Conservation (phyloP, 23 red algal genomes). For the Gracilariopsis chorda region DNA sequence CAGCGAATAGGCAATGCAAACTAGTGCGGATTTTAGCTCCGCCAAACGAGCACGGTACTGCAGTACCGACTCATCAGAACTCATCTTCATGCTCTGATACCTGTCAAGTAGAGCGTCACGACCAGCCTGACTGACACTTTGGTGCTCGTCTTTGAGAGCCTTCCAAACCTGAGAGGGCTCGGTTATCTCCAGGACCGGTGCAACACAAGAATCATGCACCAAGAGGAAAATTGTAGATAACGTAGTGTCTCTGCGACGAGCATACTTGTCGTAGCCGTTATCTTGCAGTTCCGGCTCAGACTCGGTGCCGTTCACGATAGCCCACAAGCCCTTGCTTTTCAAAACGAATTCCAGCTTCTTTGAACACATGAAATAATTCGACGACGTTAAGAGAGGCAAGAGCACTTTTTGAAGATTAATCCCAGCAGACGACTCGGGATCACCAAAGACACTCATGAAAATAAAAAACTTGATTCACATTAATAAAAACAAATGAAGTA, state of each 20-base stretch:
- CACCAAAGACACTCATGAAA: background rate
- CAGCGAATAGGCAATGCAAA: background rate
- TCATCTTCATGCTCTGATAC: slow-evolving; percentile 11
- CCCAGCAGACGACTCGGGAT: background rate
- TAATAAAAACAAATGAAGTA: background rate
- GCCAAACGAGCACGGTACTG: background rate
- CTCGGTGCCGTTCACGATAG: background rate
- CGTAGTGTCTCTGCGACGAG: background rate
- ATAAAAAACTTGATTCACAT: background rate
- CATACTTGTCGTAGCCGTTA: background rate
- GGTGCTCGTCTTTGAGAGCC: background rate
- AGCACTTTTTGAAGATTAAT: background rate
- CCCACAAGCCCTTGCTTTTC: slow-evolving; percentile 4
- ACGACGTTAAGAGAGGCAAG: background rate
- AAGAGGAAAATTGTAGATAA: background rate
- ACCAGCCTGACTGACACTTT: background rate
- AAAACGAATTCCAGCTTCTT: background rate
- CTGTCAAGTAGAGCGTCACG: background rate
- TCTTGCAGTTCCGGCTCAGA: background rate
- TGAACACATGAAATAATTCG: slow-evolving; percentile 23
- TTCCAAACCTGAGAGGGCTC: background rate
- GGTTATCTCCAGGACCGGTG: background rate
- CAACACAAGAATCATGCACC: slow-evolving; percentile 16
- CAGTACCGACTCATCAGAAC: background rate
- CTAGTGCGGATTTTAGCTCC: background rate